A percentile compares a stretch with the other conserved stretches of the same genome.
phyloP scores from a whole-genome alignment of 495 filamentous ascomycete genomes.

The Podospora didyma region DNA sequence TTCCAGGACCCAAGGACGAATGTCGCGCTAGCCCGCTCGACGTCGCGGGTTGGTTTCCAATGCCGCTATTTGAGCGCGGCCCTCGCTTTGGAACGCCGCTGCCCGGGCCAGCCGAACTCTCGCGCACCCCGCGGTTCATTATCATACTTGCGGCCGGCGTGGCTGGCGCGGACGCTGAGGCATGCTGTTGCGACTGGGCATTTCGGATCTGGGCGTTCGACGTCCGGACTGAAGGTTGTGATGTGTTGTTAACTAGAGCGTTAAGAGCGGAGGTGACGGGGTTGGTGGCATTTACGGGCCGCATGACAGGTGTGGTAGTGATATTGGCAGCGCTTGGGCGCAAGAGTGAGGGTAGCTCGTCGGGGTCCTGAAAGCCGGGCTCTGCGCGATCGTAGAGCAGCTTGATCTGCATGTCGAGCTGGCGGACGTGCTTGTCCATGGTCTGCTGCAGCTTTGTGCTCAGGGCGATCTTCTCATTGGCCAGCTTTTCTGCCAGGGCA shows the following conservation, averaged over 20 bases:
- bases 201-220: slow-evolving; percentile 39
- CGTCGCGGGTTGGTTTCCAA: slow-evolving; percentile 61
- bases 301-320: slow-evolving; percentile 31
- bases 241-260: slow-evolving; percentile 44
- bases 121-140: slow-evolving; percentile 61
- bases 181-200: slow-evolving; percentile 37
- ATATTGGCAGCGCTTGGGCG: slow-evolving; percentile 51
- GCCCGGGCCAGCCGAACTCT: slow-evolving; percentile 70
- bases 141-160: slow-evolving; percentile 61
- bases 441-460: slow-evolving; percentile 71
- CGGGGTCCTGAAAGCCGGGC: slow-evolving; percentile 67
- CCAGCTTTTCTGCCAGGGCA: slow-evolving; percentile 64
- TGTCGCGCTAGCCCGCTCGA: slow-evolving; percentile 74
- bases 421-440: slow-evolving; percentile 84
- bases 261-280: slow-evolving; percentile 45
- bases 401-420: slow-evolving; percentile 82
- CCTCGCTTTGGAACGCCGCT: slow-evolving; percentile 59
- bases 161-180: slow-evolving; percentile 57
- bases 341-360: slow-evolving; percentile 72
- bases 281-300: slow-evolving; percentile 35
- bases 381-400: slow-evolving; percentile 74
- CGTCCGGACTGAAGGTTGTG: slow-evolving; percentile 26
- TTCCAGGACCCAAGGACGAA: slow-evolving; percentile 77
- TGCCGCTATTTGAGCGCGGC: slow-evolving; percentile 61
- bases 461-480: slow-evolving; percentile 82